phyloP scores from a whole-genome alignment of 192 early-diverging fungal species.

The Backusella parvicylindrica region DNA sequence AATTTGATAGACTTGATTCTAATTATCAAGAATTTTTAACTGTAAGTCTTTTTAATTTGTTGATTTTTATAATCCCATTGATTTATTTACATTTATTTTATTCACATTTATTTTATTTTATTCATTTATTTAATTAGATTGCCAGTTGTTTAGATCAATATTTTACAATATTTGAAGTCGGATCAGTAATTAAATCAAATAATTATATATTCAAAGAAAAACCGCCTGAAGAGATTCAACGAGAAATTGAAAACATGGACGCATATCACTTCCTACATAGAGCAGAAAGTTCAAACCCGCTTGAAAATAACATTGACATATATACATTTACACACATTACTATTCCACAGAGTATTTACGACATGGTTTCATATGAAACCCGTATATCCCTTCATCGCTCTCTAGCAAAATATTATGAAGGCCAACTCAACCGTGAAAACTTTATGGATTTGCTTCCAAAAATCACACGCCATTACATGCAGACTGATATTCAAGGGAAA shows the following conservation, averaged over 20 bases:
- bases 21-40: constrained; percentile 48
- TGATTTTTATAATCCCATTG: neutral
- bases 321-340: constrained; percentile 43
- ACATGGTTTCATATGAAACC: constrained; percentile 47
- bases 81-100: neutral
- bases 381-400: constrained; percentile 33
- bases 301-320: constrained; percentile 22
- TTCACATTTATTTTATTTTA: no score
- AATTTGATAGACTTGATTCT: constrained; percentile 42
- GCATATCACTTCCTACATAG: constrained; percentile 39
- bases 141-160: constrained; percentile 46
- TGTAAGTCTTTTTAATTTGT: neutral
- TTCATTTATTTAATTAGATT: constrained; percentile 33
- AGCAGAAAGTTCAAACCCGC: constrained; percentile 15
- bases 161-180: constrained; percentile 42
- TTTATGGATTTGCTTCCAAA: constrained; percentile 34
- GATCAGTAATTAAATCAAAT: constrained; percentile 33
- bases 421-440: constrained; percentile 23
- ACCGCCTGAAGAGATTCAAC: constrained; percentile 22
- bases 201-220: constrained; percentile 37
- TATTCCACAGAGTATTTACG: constrained; percentile 46
- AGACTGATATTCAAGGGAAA: constrained; percentile 41
- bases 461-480: constrained; percentile 44
- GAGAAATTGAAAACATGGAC: constrained; percentile 35
- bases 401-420: constrained; percentile 45